phyloP scores from a whole-genome alignment of 2,329 filamentous ascomycete genomes.

The Cladosporium sp. region DNA sequence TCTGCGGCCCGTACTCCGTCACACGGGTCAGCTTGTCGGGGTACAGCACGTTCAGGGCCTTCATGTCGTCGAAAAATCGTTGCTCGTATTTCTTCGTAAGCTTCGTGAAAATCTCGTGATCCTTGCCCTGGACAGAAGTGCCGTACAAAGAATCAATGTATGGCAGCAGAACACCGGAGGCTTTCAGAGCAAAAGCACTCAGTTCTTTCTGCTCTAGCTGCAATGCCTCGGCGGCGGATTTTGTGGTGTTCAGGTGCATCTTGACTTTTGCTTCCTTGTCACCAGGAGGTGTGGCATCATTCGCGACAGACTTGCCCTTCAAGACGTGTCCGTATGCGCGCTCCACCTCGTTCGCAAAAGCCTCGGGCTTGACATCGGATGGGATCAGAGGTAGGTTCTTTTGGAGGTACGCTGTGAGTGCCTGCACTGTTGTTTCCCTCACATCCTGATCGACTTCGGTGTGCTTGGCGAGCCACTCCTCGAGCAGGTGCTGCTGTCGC shows the following conservation, averaged over 20 bases:
- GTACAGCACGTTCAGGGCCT: constrained; percentile 72
- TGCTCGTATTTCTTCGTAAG: constrained; percentile 80
- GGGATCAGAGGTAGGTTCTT: constrained; percentile 58
- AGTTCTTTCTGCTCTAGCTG: constrained; percentile 24
- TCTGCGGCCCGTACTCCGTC: constrained; percentile 86
- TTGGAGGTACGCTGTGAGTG: constrained; percentile 54
- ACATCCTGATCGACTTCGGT: constrained; percentile 40
- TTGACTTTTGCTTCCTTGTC: constrained; percentile 83
- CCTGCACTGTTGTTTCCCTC: constrained; percentile 43
- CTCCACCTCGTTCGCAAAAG: constrained; percentile 43
- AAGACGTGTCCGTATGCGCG: constrained; percentile 50
- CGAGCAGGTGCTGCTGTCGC: constrained; percentile 71
- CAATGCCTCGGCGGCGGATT: constrained; percentile 49
- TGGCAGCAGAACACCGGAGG: constrained; percentile 67
- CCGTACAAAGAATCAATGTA: constrained; percentile 66
- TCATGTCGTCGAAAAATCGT: constrained; percentile 86
- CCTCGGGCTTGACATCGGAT: constrained; percentile 37
- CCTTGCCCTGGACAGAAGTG: constrained; percentile 50
- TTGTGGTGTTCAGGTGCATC: constrained; percentile 70
- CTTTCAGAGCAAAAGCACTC: constrained; percentile 49
- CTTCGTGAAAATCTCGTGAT: constrained; percentile 75
- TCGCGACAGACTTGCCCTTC: constrained; percentile 49
- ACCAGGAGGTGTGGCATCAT: constrained; percentile 49
- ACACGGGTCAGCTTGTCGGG: constrained; percentile 81
- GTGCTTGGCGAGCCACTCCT: constrained; percentile 56